Percentiles rank a stretch among this genome's conserved stretches.
phyloP scores from a whole-genome alignment of 495 filamentous ascomycete species.

The Penicillium silybi region DNA sequence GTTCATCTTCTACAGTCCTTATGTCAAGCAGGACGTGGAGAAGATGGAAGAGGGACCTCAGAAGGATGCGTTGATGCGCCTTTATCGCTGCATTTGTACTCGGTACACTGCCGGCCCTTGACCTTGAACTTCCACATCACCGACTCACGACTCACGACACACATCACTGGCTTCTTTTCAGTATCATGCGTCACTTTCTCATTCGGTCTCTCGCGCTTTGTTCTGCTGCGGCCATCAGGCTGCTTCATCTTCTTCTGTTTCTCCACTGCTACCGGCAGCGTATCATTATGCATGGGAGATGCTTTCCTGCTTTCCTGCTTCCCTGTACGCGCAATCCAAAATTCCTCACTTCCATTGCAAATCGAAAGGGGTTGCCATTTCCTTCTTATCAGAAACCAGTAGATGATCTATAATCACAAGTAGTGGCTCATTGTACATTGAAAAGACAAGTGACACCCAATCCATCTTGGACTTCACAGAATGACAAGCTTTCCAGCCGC shows the following conservation, averaged over 20 bases:
- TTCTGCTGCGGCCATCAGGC: too few relatives aligned
- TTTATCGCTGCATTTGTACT: not conserved
- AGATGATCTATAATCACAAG: not conserved
- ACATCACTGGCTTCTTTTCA: not conserved
- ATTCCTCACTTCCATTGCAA: not conserved
- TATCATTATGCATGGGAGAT: too few relatives aligned
- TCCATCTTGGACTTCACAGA: constrained; percentile 3
- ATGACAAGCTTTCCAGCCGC: constrained; percentile 26
- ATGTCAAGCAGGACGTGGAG: not conserved
- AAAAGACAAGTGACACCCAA: not conserved
- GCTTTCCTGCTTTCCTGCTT: not conserved
- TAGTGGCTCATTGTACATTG: not conserved
- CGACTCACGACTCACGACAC: not conserved
- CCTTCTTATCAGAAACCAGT: not conserved
- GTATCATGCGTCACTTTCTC: not conserved
- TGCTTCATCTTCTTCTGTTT: too few relatives aligned
- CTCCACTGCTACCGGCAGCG: too few relatives aligned
- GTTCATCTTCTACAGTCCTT: not conserved
- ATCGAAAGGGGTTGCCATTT: not conserved
- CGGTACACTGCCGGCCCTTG: not conserved
- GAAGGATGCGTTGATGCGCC: not conserved
- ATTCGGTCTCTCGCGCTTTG: too few relatives aligned
- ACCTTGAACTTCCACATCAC: not conserved
- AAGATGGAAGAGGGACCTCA: not conserved
- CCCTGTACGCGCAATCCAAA: not conserved